These are phyloP conservation scores for Leptomonas seymouri DNA, from an alignment of 208 protist genomes.

Conservation along the genomic window DNA sequence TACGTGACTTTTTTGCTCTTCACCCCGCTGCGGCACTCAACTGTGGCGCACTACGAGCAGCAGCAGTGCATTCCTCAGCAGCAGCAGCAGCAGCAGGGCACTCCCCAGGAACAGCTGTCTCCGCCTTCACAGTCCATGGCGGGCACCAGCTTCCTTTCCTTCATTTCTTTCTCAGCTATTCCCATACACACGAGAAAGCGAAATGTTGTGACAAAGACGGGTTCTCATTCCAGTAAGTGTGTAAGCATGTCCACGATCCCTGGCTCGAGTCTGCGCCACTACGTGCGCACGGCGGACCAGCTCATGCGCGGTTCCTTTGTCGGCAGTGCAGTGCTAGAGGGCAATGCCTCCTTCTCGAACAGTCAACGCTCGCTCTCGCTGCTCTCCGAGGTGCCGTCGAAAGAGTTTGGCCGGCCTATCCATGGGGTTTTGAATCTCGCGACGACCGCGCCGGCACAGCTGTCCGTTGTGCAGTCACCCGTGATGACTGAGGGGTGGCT, in stretches of 20 bases:
- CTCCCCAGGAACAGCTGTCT: background rate
- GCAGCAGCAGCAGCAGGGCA: background rate
- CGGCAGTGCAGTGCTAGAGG: constrained; percentile 23
- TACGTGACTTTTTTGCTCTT: constrained; percentile 43
- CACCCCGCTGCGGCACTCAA: constrained; percentile 27
- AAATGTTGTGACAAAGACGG: too few species aligned
- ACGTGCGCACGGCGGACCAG: constrained; percentile 38
- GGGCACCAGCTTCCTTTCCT: background rate
- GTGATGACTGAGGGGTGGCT: background rate
- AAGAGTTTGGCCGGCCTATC: constrained; percentile 5
- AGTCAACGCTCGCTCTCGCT: background rate
- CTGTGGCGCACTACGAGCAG: background rate
- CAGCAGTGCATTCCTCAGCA: constrained; percentile 11
- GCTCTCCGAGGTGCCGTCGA: background rate
- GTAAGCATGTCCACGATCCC: constrained; percentile 7
- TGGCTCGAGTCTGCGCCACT: constrained; percentile 33
- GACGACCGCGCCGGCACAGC: constrained; percentile 7
- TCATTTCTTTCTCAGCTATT: background rate
- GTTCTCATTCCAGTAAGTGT: background rate
- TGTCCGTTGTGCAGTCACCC: background rate
- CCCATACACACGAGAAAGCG: background rate
- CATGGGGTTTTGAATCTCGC: constrained; percentile 16
- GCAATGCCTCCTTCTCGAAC: constrained; percentile 23
- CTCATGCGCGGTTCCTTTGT: constrained; percentile 35
- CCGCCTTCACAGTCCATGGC: background rate